phyloP scores from a whole-genome alignment of 352 stramenopile genomes.

The Halophytophthora batemanensis region DNA sequence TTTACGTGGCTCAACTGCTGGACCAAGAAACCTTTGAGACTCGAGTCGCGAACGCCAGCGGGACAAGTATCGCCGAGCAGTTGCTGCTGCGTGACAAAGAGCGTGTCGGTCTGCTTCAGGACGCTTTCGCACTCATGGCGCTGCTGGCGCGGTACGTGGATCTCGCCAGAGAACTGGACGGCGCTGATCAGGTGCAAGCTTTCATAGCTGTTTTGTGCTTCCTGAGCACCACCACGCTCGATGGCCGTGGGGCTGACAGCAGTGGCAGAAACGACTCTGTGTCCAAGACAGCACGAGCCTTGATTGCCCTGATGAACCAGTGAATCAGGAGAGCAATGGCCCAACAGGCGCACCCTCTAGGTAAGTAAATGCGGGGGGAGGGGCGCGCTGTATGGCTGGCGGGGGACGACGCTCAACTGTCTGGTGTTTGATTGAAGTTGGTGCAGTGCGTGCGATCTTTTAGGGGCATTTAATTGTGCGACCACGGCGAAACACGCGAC shows the following conservation, averaged over 20 bases:
- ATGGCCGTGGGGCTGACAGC: not conserved
- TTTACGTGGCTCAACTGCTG: constrained; percentile 57
- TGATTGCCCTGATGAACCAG: constrained; percentile 32
- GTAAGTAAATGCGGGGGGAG: not conserved
- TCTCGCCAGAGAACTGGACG: constrained; percentile 45
- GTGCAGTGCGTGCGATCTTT: no score
- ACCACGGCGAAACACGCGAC: not conserved
- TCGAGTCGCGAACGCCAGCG: constrained; percentile 27
- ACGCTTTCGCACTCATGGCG: constrained; percentile 56
- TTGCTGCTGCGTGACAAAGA: constrained; percentile 24
- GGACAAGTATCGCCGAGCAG: constrained; percentile 13
- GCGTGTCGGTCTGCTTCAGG: constrained; percentile 39
- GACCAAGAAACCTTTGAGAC: constrained; percentile 58
- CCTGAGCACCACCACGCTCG: constrained; percentile 34
- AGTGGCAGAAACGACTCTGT: constrained; percentile 41
- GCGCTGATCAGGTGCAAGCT: constrained; percentile 46
- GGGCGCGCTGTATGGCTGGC: not conserved
- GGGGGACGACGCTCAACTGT: not conserved
- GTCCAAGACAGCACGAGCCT: constrained; percentile 40
- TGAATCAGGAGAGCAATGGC: not conserved
- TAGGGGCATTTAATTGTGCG: no score
- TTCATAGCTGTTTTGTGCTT: constrained; percentile 59
- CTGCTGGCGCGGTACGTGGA: constrained; percentile 71
- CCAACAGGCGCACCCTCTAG: not conserved
- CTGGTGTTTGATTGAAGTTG: not conserved